Evolutionary conservation across 2,329 filamentous ascomycete genomes (phyloP).

Genomic region (Cyphellophora attinorum): DNA sequence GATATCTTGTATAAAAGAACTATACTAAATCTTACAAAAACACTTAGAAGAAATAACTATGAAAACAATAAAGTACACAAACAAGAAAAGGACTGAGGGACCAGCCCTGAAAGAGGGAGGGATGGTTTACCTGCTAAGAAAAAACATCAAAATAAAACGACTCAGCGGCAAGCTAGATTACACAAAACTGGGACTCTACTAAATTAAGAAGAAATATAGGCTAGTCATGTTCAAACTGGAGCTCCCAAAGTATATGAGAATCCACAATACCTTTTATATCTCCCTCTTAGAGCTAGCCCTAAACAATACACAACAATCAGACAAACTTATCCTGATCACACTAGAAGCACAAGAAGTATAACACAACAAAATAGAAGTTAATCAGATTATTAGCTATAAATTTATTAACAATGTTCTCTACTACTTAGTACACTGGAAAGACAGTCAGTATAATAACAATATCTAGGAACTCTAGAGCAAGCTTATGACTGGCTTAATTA

Average conservation of each 20-base stretch:
- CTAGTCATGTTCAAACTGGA: conserved; percentile 3
- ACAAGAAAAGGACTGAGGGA: conserved; percentile 5
- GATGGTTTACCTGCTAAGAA: conserved; percentile 3
- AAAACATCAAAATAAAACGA: conserved; percentile 9
- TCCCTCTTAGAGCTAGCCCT: conserved; percentile 1
- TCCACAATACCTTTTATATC: neutral
- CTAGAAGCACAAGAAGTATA: conserved; percentile 1
- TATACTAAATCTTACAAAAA: conserved; percentile 2
- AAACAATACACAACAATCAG: conserved; percentile 1
- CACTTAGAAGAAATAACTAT: conserved; percentile 1
- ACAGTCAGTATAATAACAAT: conserved; percentile 1
- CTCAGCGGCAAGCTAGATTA: conserved; percentile 5
- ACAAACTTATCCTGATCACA: conserved; percentile 1
- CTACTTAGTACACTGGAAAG: conserved; percentile 1
- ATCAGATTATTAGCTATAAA: conserved; percentile 2
- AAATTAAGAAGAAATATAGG: conserved; percentile 3
- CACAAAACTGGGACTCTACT: conserved; percentile 5
- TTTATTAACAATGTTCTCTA: conserved; percentile 1
- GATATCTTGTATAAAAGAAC: neutral
- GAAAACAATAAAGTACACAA: conserved; percentile 1
- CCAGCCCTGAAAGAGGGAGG: conserved; percentile 3
- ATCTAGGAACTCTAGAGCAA: conserved; percentile 3
- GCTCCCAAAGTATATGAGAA: neutral
- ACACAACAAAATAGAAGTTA: conserved; percentile 1
- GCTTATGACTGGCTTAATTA: conserved; percentile 1